phyloP scores from a whole-genome alignment of 2,329 filamentous ascomycete genomes.

The Penicillium sp. region DNA sequence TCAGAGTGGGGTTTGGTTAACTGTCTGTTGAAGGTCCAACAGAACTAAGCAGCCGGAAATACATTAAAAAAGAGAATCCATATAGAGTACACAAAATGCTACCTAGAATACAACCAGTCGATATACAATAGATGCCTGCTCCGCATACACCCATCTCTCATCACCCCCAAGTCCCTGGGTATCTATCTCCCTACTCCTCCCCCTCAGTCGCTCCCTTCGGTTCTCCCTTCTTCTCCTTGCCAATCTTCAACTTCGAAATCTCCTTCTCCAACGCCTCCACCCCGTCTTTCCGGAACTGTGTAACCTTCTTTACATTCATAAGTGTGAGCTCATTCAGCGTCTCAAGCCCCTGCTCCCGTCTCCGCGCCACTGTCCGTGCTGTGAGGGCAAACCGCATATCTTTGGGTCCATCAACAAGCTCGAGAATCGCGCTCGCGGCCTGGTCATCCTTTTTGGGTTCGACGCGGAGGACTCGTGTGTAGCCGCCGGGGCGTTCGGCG shows the following conservation, averaged over 20 bases:
- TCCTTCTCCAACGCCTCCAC: constrained; percentile 68
- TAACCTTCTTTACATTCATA: constrained; percentile 83
- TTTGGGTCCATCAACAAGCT: constrained; percentile 90
- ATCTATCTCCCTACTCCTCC: background rate
- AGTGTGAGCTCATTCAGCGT: constrained; percentile 72
- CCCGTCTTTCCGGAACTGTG: constrained; percentile 71
- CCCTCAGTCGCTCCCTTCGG: constrained; percentile 18
- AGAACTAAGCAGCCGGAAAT: background rate
- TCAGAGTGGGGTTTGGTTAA: background rate
- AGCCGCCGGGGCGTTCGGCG: constrained; percentile 78
- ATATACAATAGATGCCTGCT: background rate
- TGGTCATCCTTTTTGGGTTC: constrained; percentile 89
- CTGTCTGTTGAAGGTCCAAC: background rate
- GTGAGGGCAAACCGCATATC: constrained; percentile 96
- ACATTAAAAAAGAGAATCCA: background rate
- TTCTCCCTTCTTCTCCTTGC: constrained; percentile 24
- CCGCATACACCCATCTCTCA: background rate
- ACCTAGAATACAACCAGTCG: background rate
- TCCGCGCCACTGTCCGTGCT: constrained; percentile 76
- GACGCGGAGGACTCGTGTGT: constrained; percentile 91
- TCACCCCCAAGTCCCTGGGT: background rate
- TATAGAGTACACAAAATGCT: constrained; percentile 13
- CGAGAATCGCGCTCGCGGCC: constrained; percentile 85
- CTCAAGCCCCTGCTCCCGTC: constrained; percentile 57
- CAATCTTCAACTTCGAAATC: constrained; percentile 64